Evolutionary conservation across 73 alveolate genomes (phyloP).

Genomic region (Stentor coeruleus): DNA sequence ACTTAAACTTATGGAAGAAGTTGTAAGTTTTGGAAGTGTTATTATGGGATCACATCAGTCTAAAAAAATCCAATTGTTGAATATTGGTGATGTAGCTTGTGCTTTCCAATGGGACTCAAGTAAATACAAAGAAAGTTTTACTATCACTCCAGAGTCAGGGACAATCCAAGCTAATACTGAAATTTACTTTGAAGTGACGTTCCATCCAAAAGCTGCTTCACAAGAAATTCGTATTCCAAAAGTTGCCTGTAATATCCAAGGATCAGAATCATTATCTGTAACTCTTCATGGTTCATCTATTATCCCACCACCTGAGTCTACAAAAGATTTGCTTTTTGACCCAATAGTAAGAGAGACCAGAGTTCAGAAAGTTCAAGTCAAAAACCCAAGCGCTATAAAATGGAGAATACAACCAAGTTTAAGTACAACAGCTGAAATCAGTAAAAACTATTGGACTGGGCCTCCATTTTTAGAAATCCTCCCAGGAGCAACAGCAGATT

Average conservation of each 20-base stretch:
- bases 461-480: slow-evolving; percentile 80
- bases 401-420: slow-evolving; percentile 96
- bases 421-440: slow-evolving; percentile 74
- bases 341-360: slow-evolving; percentile 92
- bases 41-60: slow-evolving; percentile 86
- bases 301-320: slow-evolving; percentile 81
- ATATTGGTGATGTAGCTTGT: slow-evolving; percentile 97
- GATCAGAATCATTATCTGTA: slow-evolving; percentile 86
- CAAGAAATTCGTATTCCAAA: slow-evolving; percentile 77
- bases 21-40: slow-evolving; percentile 95
- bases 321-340: slow-evolving; percentile 84
- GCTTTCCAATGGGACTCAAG: slow-evolving; percentile 90
- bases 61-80: slow-evolving; percentile 78
- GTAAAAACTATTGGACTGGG: slow-evolving; percentile 87
- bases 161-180: slow-evolving; percentile 95
- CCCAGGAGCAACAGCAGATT: slow-evolving; percentile 85
- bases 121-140: slow-evolving; percentile 86
- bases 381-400: slow-evolving; percentile 89
- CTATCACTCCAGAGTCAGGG: slow-evolving; percentile 94
- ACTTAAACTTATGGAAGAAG: slow-evolving; percentile 96
- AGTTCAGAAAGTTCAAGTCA: slow-evolving; percentile 80
- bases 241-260: slow-evolving; percentile 93
- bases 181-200: slow-evolving; percentile 85
- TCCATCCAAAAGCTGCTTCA: slow-evolving; percentile 96
- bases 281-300: slow-evolving; percentile 89